Evolutionary conservation across 371 early-diverging fungal genomes (phyloP), one percentile per base, ranked within the genome.

Genomic region (Lichtheimia hyalospora): DNA sequence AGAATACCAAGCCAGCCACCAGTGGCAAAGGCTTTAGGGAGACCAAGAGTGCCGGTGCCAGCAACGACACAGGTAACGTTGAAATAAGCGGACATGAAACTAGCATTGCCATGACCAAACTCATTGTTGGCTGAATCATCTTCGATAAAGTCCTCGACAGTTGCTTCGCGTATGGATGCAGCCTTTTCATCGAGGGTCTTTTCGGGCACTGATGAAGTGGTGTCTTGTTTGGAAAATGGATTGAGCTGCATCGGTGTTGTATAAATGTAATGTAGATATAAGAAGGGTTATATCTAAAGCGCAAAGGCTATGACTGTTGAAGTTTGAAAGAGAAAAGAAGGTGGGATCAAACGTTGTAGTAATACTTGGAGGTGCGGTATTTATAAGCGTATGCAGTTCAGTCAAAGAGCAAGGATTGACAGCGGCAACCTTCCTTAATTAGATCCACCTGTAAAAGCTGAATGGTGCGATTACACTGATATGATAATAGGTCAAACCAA

Each of bases 41-140:
- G 80, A 65, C 93, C 93, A 4, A 94, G 74, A 21, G 93, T 87
- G 54, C 96, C 96, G 14, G 91, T 89, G 39, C 95, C 95, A 5
- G 92, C 92, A 18, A 92, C 85, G n/a, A 93, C 89, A 74, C 92
- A 90, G 34, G 84, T 82, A 13, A 89, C 74, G 67, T 85, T 88
- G 48, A 86, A 78, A 51, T 81, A 85, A 23, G 83, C 82, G 43
- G 79, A 79, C 46, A 78, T 69, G 27, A 69, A 70, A 20, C 54
- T 58, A 48, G 72, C 77, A n/a, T 58, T 54, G 5, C 77, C 77
- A 20, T 70, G 77, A 12, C 74, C 74, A 53, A 71, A 74, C 27
- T 75, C 70, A 58, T 71, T 67, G 27, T 46, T 54, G 42, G 40
- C 43, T 57, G 52, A 43, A 43, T 64, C 64, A n/a, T 43, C 48